Evolutionary conservation across 352 stramenopile genomes (phyloP).

Genomic region (Albugo laibachii): DNA sequence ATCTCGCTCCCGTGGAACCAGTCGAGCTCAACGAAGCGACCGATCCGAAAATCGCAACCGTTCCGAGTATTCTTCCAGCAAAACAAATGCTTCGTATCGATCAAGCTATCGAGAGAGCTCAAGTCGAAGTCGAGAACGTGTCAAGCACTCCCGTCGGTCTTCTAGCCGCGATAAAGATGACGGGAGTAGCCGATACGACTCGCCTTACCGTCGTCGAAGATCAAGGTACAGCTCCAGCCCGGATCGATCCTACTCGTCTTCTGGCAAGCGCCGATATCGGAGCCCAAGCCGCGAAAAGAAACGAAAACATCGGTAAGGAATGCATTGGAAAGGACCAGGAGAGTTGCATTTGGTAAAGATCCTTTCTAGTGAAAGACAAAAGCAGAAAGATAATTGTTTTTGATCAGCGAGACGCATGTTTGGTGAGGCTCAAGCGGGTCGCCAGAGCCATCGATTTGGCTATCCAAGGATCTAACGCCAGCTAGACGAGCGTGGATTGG

Average conservation of each 20-base stretch:
- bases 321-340: too few species aligned
- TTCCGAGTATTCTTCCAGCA: neutral
- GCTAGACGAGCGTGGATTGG: too few species aligned
- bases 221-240: constrained; percentile 18
- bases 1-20: neutral
- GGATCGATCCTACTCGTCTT: constrained; percentile 11
- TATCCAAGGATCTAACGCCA: too few species aligned
- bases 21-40: neutral
- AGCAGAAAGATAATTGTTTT: too few species aligned
- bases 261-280: constrained; percentile 10
- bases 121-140: constrained; percentile 3
- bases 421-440: too few species aligned
- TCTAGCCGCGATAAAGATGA: neutral
- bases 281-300: constrained; percentile 14
- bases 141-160: neutral
- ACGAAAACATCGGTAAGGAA: constrained; percentile 5
- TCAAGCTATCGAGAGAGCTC: neutral
- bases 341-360: too few species aligned
- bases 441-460: too few species aligned
- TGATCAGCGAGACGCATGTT: too few species aligned
- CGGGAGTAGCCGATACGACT: neutral
- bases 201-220: neutral
- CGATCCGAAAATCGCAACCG: neutral
- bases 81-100: neutral
- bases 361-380: too few species aligned